These are phyloP conservation scores for Pseudonectria buxi DNA, from an alignment of 2,329 filamentous ascomycete genomes.

Conservation along the genomic window DNA sequence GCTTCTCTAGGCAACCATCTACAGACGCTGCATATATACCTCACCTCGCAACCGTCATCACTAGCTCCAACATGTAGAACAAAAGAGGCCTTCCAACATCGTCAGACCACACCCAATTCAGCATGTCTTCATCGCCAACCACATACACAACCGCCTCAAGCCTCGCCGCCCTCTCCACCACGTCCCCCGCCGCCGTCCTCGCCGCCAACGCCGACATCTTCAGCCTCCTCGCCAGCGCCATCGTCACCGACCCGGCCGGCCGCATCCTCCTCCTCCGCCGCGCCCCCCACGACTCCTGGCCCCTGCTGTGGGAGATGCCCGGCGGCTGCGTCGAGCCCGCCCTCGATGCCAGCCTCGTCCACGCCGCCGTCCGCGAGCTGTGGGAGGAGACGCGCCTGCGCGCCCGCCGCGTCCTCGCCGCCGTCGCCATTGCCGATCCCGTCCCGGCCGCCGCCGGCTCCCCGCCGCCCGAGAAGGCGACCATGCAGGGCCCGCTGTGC, in stretches of 20 bases:
- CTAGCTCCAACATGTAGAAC: too few relatives aligned
- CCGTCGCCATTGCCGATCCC: conserved; percentile 5
- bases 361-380: conserved; percentile 35
- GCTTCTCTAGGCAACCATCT: too few relatives aligned
- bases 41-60: too few relatives aligned
- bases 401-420: conserved; percentile 19
- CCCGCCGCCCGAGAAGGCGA: conserved; percentile 5
- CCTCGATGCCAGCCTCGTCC: conserved; percentile 13
- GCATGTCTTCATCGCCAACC: background rate
- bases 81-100: too few relatives aligned
- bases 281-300: conserved; percentile 21
- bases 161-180: conserved; percentile 9
- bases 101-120: background rate
- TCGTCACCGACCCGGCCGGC: conserved; percentile 15
- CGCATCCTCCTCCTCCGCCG: conserved; percentile 19
- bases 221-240: conserved; percentile 18
- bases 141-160: conserved; percentile 12
- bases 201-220: conserved; percentile 14
- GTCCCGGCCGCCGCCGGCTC: background rate
- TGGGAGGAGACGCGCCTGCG: conserved; percentile 38
- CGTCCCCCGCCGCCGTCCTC: conserved; percentile 11
- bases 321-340: conserved; percentile 17
- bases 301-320: conserved; percentile 20
- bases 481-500: conserved; percentile 13
- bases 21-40: too few relatives aligned